A percentile compares a stretch with the other conserved stretches of the same genome.
phyloP scores from a whole-genome alignment of 257 asterid species.

The Lycium barbarum region DNA sequence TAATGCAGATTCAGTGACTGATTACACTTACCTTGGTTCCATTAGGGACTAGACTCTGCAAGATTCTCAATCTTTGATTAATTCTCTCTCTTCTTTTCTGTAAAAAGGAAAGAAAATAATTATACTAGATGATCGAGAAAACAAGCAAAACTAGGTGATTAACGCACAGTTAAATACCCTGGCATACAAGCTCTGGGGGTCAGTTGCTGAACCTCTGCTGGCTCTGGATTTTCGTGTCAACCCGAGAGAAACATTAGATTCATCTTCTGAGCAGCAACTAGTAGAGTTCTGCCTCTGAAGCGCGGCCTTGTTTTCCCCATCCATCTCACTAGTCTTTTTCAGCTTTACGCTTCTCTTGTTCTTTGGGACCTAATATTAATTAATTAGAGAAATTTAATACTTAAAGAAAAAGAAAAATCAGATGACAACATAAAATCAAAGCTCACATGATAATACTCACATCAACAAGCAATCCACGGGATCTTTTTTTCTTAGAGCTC shows the following conservation, averaged over 20 bases:
- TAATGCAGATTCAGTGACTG: not conserved
- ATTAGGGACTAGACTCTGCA: conserved; percentile 88
- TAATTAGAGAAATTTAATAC: not conserved
- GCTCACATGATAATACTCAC: conserved; percentile 36
- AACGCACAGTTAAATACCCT: conserved; percentile 51
- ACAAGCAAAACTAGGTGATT: not conserved
- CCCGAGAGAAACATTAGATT: conserved; percentile 43
- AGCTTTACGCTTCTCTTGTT: conserved; percentile 38
- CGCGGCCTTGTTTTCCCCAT: conserved; percentile 15
- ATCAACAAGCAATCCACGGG: conserved; percentile 39
- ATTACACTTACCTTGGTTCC: conserved; percentile 70
- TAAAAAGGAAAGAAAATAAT: not conserved
- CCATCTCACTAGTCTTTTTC: conserved; percentile 38
- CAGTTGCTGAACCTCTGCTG: conserved; percentile 77
- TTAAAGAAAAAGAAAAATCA: not conserved
- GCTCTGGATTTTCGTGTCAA: conserved; percentile 50
- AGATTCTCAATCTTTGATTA: conserved; percentile 75
- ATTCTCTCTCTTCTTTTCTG: conserved; percentile 89
- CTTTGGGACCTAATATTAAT: conserved; percentile 44
- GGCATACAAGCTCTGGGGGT: conserved; percentile 87
- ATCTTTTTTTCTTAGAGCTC: conserved; percentile 55
- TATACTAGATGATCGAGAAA: not conserved
- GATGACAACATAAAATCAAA: not conserved
- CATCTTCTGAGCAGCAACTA: conserved; percentile 58
- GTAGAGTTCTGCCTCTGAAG: conserved; percentile 44